Evolutionary conservation across 192 early-diverging fungal species (phyloP), one percentile per base, ranked within the genome.

Genomic region (Linderina pennispora): DNA sequence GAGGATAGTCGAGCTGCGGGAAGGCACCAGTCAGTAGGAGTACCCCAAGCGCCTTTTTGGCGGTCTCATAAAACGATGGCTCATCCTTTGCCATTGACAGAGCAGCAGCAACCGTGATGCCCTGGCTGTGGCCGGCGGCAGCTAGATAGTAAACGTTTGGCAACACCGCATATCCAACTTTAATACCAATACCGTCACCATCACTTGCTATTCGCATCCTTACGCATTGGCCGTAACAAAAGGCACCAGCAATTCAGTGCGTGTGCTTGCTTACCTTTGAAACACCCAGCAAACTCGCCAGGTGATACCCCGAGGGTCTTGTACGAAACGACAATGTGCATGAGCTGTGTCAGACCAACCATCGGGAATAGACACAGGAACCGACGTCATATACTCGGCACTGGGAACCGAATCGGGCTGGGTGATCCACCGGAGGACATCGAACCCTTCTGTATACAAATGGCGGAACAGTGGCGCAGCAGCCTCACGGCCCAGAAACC

Each of bases 101-200:
- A 31, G 87, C 89, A 11, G 90, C 81, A 2, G 94, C 89, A 6
- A 85, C 76, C 40, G 92, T 83, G 40, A 97, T 86, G 36, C 94
- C 94, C 57, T 97, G 94, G 36, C 82, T 85, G 63, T 97, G 94
- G 38, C 94, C 94, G 28, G 89, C 89, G 24, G 86, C 77, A 44
- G 79, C 84, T 58, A 75, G 17, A 50, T 10, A 43, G 33, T 33
- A 14, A 1, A 52, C 6, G 11, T 5, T 11, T 31, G 6, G 11
- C 28, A 5, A 31, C 11, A 11, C 28, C 5, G 28, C 28, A n/a
- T 11, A 11, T 11, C 28, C 28, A 31, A 5, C 5, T 5, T 31
- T 31, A 31, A 11, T 31, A 31, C 6, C n/a, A n/a, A n/a, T n/a
- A n/a, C n/a, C n/a, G n/a, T n/a, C n/a, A n/a, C n/a, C n/a, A 5